Conservation (phyloP, 2,329 filamentous ascomycete species). For the Talaromyces verruculosus region DNA sequence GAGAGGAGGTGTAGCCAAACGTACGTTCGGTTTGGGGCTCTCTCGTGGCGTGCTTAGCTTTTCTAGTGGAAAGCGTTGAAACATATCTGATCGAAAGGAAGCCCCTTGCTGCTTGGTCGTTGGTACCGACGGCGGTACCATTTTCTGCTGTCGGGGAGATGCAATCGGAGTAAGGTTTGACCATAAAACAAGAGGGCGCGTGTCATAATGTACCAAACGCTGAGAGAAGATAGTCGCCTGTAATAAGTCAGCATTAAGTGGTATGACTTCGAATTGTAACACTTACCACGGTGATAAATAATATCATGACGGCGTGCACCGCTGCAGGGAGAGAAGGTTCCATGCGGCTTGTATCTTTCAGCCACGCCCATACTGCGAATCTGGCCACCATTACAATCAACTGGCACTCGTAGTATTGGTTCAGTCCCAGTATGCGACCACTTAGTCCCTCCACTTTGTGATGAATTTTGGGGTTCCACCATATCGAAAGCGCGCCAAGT, state of each 20-base stretch:
- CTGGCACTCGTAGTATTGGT: conserved; percentile 50
- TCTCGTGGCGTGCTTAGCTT: conserved; percentile 37
- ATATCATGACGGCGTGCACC: conserved; percentile 42
- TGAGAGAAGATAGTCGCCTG: conserved; percentile 42
- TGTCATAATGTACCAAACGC: conserved; percentile 41
- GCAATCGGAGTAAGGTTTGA: conserved; percentile 37
- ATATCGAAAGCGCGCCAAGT: conserved; percentile 46
- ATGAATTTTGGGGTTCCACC: conserved; percentile 52
- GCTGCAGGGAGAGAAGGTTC: conserved; percentile 33
- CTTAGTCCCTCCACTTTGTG: conserved; percentile 44
- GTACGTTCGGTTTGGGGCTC: conserved; percentile 25
- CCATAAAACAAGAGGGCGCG: conserved; percentile 44
- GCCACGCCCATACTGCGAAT: conserved; percentile 46
- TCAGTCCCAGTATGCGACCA: conserved; percentile 44
- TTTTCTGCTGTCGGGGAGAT: conserved; percentile 14
- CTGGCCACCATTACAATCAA: conserved; percentile 47
- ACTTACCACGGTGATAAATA: conserved; percentile 42
- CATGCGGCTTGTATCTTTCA: conserved; percentile 41
- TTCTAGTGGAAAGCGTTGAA: conserved; percentile 42
- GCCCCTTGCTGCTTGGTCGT: not conserved
- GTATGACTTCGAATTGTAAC: not conserved
- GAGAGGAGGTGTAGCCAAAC: conserved; percentile 38
- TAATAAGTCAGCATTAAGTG: conserved; percentile 3
- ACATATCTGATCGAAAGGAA: not conserved
- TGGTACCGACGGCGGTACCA: not conserved